Conservation (phyloP, 2,329 filamentous ascomycete genomes). For the Aureobasidium sp. region DNA sequence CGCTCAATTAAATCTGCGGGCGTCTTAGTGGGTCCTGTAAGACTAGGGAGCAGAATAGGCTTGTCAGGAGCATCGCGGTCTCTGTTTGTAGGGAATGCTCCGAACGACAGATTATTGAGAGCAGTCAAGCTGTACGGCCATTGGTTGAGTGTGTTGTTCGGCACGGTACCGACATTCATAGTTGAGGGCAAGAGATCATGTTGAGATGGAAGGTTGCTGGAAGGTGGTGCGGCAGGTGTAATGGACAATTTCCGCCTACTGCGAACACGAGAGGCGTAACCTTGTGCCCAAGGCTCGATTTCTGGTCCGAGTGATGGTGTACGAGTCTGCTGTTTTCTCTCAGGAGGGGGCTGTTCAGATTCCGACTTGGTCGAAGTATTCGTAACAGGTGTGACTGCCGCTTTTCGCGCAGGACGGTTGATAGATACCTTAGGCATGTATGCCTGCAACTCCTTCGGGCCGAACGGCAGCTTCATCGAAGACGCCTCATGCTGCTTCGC, state of each 20-base stretch:
- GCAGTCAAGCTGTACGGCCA: background rate
- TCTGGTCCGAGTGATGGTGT: background rate
- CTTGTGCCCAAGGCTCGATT: background rate
- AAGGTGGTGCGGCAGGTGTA: background rate
- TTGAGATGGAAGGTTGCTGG: background rate
- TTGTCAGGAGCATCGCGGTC: background rate
- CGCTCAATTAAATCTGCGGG: background rate
- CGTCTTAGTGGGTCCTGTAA: background rate
- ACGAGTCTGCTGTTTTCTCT: background rate
- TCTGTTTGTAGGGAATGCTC: background rate
- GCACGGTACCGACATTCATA: background rate
- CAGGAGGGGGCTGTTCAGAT: background rate
- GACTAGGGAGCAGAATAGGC: too few species aligned
- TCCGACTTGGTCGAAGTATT: background rate
- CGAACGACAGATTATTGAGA: background rate
- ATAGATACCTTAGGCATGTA: conserved; percentile 15
- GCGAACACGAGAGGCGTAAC: background rate
- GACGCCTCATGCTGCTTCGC: conserved; percentile 31
- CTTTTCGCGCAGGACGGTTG: background rate
- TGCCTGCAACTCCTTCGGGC: conserved; percentile 22
- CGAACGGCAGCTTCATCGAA: conserved; percentile 22
- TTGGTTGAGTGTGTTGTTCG: background rate
- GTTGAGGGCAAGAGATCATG: background rate
- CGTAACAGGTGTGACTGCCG: background rate
- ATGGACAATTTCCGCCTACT: background rate